phyloP scores from a whole-genome alignment of 352 stramenopile species.

The Phytophthora meadii region DNA sequence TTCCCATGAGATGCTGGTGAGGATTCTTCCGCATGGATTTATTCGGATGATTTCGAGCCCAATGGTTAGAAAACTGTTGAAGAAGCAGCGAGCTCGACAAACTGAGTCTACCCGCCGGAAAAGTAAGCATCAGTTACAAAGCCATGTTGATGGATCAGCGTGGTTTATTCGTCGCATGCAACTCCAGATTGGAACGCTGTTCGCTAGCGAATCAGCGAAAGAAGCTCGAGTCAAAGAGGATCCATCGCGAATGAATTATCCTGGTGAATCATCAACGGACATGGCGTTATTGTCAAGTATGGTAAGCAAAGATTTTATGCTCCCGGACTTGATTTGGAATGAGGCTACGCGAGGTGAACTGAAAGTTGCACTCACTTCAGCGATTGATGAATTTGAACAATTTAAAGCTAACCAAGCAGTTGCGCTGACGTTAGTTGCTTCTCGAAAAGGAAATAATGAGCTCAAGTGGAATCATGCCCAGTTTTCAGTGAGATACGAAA shows the following conservation, averaged over 20 bases:
- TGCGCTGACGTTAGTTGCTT: conserved; percentile 29
- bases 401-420: conserved; percentile 46
- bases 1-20: conserved; percentile 72
- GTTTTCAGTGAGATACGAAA: conserved; percentile 71
- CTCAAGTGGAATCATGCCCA: conserved; percentile 76
- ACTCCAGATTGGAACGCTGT: conserved; percentile 57
- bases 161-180: conserved; percentile 81
- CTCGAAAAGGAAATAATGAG: conserved; percentile 29
- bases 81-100: conserved; percentile 60
- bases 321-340: conserved; percentile 87
- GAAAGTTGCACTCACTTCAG: conserved; percentile 48
- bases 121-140: conserved; percentile 33
- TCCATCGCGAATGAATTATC: conserved; percentile 70
- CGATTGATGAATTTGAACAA: conserved; percentile 58
- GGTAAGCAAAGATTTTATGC: conserved; percentile 73
- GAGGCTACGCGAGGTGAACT: conserved; percentile 62
- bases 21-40: conserved; percentile 75
- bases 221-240: conserved; percentile 52
- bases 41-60: conserved; percentile 77
- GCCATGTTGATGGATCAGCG: conserved; percentile 42
- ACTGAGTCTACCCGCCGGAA: conserved; percentile 34
- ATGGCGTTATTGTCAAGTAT: conserved; percentile 71
- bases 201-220: conserved; percentile 39
- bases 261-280: conserved; percentile 72
- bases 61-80: conserved; percentile 64